Evolutionary conservation across 352 stramenopile species (phyloP).

Genomic region (Lagenidium giganteum): DNA sequence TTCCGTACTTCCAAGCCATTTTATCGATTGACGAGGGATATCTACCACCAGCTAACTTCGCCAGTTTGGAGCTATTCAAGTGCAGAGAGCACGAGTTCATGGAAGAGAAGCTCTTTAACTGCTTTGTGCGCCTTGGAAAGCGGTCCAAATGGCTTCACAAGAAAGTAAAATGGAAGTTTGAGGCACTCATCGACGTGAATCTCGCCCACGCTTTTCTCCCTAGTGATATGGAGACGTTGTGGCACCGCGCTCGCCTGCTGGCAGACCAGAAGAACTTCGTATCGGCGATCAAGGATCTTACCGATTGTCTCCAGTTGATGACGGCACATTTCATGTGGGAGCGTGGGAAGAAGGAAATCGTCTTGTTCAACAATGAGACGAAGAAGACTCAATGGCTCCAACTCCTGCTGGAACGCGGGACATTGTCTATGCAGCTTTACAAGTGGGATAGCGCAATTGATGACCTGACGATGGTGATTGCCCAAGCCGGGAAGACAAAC

Average conservation of each 20-base stretch:
- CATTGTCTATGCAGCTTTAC: constrained; percentile 27
- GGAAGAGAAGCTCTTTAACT: constrained; percentile 49
- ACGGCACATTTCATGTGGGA: constrained; percentile 30
- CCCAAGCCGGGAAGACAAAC: constrained; percentile 29
- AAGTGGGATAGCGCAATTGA: constrained; percentile 35
- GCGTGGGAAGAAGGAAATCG: constrained; percentile 20
- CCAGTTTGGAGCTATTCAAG: constrained; percentile 46
- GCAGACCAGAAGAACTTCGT: constrained; percentile 31
- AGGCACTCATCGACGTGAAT: constrained; percentile 46
- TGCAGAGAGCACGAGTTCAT: constrained; percentile 49
- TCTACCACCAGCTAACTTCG: constrained; percentile 42
- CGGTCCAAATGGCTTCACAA: constrained; percentile 40
- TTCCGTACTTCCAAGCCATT: constrained; percentile 42
- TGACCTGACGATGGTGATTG: constrained; percentile 37
- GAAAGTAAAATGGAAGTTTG: constrained; percentile 40
- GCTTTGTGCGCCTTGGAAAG: constrained; percentile 32
- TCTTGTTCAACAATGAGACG: constrained; percentile 25
- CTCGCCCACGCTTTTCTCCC: constrained; percentile 43
- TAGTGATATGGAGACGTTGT: constrained; percentile 42
- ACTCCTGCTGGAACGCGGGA: constrained; percentile 33
- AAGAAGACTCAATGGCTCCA: constrained; percentile 43
- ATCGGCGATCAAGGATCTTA: constrained; percentile 37
- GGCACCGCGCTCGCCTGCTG: constrained; percentile 35
- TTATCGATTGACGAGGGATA: constrained; percentile 49
- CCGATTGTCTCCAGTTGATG: constrained; percentile 32